A percentile compares a stretch with the other conserved stretches of the same genome.
Evolutionary conservation across 2,329 filamentous ascomycete species (phyloP).

Genomic region (Nemania bipapillata): DNA sequence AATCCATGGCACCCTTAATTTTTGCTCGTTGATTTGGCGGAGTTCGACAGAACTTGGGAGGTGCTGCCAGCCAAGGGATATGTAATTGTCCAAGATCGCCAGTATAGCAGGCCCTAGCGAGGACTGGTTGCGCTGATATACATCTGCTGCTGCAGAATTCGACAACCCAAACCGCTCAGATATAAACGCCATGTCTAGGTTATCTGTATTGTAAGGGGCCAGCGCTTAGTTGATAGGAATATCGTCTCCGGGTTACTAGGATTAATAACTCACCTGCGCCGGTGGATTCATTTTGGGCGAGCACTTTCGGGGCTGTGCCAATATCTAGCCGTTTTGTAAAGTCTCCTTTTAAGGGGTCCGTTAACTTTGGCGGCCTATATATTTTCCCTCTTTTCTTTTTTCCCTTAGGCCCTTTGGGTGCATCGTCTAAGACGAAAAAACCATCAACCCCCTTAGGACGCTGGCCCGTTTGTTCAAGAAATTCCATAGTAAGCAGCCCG

Average conservation of each 20-base stretch:
- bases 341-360: slow-evolving; percentile 36
- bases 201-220: slow-evolving; percentile 42
- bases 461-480: slow-evolving; percentile 74
- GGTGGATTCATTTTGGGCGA: slow-evolving; percentile 18
- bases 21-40: slow-evolving; percentile 51
- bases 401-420: slow-evolving; percentile 48
- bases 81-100: slow-evolving; percentile 58
- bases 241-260: not conserved
- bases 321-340: too few species aligned
- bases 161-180: slow-evolving; percentile 58
- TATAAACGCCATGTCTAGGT: slow-evolving; percentile 59
- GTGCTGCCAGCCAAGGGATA: slow-evolving; percentile 53
- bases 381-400: slow-evolving; percentile 56
- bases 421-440: slow-evolving; percentile 72
- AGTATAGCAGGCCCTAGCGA: slow-evolving; percentile 57
- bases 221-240: not conserved
- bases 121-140: slow-evolving; percentile 55
- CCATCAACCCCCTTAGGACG: slow-evolving; percentile 81
- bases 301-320: slow-evolving; percentile 22
- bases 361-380: slow-evolving; percentile 43
- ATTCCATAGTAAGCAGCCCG: slow-evolving; percentile 80
- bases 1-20: slow-evolving; percentile 56
- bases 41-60: slow-evolving; percentile 50
- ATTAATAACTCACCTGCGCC: slow-evolving; percentile 41
- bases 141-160: slow-evolving; percentile 55